Evolutionary conservation across 2,329 filamentous ascomycete genomes (phyloP), one percentile per base, ranked within the genome.

Genomic region (Beauveria medogensis): DNA sequence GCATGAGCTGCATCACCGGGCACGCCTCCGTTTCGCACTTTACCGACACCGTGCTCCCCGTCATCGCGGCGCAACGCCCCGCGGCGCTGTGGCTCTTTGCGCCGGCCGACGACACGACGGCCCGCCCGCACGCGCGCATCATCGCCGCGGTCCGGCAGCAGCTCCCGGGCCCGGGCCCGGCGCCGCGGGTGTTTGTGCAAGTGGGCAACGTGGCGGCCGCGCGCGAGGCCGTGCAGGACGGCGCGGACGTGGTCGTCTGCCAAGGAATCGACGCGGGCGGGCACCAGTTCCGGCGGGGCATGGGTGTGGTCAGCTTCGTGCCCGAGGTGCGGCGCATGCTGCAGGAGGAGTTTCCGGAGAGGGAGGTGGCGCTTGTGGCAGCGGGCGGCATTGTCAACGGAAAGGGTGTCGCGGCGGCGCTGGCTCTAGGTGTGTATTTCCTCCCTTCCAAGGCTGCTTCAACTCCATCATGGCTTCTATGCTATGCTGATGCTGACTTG

Each of bases 41-140:
- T 64, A 62, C 66, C 28, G 63, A 70, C 60, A 78, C 75, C n/a
- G 74, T 76, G 2, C 69, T 84, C 2, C 79, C 80, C 1, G 64
- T 87, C 14, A 73, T 90, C 20, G 68, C 68, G 26, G 72, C 75
- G 63, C 80, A 85, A 69, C 72, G 71, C 0, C 85, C 86, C 2
- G 80, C 79, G 2, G 86, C 84, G 0, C 76, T 86, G 9, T 90
- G 87, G 87, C 78, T 90, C 52, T 89, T 89, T 67, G 86, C 86
- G 3, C 84, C 85, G 2, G 12, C 34, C 2, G 72, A 75, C 2
- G 72, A 75, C 37, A 73, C 75, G 5, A 69, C 77, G 18, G 68
- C 74, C 22, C 72, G 75, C 18, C 73, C 75, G 12, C 72, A 76
- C 58, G 65, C 61, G 7, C 66, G 60, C 55, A 74, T 80, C 48